Percentiles rank a stretch among this genome's conserved stretches.
Conservation (phyloP, 441 rosid species). For the Croton laevigatus region DNA sequence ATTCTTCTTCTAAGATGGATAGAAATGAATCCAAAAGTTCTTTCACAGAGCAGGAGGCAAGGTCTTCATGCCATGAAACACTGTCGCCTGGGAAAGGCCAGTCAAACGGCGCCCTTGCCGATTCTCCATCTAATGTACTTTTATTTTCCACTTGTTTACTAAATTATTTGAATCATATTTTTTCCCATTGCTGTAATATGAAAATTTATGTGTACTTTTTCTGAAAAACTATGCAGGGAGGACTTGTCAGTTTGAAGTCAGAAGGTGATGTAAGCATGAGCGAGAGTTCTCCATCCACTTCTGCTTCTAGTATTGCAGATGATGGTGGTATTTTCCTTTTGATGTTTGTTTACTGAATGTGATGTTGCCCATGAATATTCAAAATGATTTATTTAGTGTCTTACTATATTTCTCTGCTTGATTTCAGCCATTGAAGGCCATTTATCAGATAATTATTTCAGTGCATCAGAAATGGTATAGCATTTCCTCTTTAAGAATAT, state of each 20-base stretch:
- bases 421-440: conserved; percentile 49
- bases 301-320: conserved; percentile 47
- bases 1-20: conserved; percentile 26
- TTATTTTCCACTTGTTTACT: conserved; percentile 19
- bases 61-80: conserved; percentile 33
- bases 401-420: conserved; percentile 29
- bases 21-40: conserved; percentile 34
- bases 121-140: conserved; percentile 57
- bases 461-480: conserved; percentile 55
- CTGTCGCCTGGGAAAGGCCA: conserved; percentile 41
- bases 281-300: conserved; percentile 50
- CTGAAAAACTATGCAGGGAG: conserved; percentile 43
- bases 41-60: conserved; percentile 32
- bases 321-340: conserved; percentile 40
- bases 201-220: conserved; percentile 11
- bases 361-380: conserved; percentile 9
- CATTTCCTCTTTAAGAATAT: conserved; percentile 18
- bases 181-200: neutral
- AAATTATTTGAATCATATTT: conserved; percentile 2
- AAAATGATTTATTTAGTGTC: conserved; percentile 19
- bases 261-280: conserved; percentile 49
- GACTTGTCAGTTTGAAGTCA: conserved; percentile 46
- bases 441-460: conserved; percentile 31
- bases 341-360: conserved; percentile 9
- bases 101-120: conserved; percentile 33